Base-by-base conservation (phyloP, 495 filamentous ascomycete genomes). In the Aspergillus affinis region DNA sequence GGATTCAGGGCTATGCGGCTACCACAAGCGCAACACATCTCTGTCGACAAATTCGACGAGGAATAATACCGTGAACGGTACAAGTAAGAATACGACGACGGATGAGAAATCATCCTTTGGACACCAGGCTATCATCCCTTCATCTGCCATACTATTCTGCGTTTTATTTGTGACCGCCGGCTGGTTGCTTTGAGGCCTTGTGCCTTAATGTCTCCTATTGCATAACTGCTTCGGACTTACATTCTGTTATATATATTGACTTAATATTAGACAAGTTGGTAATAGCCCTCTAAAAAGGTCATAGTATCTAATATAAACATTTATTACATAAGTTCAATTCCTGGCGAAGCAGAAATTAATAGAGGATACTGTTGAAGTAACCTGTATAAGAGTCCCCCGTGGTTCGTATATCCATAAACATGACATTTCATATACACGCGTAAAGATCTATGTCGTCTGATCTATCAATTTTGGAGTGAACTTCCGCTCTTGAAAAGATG, bases 401-500 rank as follows among this genome's bases (percentile, higher is more conserved):
- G 36, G 36, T 41, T 41, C 36, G 13, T 41, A 41, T 41, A 41
- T 41, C 36, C 36, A 41, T 49, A 49, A 49, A 49, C 27, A 51
- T 36, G 46, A 46, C 18, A 53, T 44, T 26, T 23, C 46, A 26
- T 19, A 51, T 62, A 55, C 48, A 44, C 55, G 54, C 53, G 55
- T 45, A 60, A 55, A 55, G 46, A 18, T 48, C 58, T 62, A 59
- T 59, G 7, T 41, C 48, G 27, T 49, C 45, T 48, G 32, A 44
- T 29, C 26, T 57, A 60, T 57, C 32, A 18, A 32, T 17, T 13
- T 48, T 30, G 15, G 30, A 32, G 32, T 30, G 46, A 53, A 46
- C 65, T 60, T 50, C 57, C 41, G 26, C 60, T 61, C 60, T 78
- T 90, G 80, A 96, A 96, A 64, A 93, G 81, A 57, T 90, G 82